Percentiles rank a stretch among this genome's conserved stretches.
These are phyloP conservation scores for Penicillium verhagenii DNA, from an alignment of 495 filamentous ascomycete genomes.

Conservation along the genomic window DNA sequence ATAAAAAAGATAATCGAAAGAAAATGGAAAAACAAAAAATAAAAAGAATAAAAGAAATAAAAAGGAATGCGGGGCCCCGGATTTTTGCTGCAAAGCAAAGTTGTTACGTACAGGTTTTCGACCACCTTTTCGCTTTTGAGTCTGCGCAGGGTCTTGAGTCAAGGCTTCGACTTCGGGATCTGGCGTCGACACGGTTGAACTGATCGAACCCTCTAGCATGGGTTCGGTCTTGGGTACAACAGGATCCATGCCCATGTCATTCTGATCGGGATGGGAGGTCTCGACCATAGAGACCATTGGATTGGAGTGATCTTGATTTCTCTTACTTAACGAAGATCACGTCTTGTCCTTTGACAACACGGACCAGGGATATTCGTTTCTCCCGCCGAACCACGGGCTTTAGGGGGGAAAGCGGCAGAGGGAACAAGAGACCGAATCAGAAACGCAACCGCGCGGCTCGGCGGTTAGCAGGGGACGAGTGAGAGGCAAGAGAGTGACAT, in stretches of 20 bases:
- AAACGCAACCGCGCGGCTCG: slow-evolving; percentile 46
- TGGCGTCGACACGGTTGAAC: slow-evolving; percentile 50
- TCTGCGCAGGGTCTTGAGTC: slow-evolving; percentile 57
- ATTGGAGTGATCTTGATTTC: slow-evolving; percentile 5
- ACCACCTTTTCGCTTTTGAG: slow-evolving; percentile 92
- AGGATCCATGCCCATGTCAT: slow-evolving; percentile 44
- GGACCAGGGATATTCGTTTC: slow-evolving; percentile 13
- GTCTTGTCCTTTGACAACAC: slow-evolving; percentile 10
- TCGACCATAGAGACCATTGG: slow-evolving; percentile 52
- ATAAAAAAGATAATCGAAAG: slow-evolving; percentile 17
- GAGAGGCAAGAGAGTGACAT: slow-evolving; percentile 40
- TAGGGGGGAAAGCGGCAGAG: slow-evolving; percentile 2
- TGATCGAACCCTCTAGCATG: slow-evolving; percentile 47
- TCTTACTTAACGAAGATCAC: slow-evolving; percentile 12
- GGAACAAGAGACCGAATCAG: slow-evolving; percentile 6
- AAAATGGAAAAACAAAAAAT: slow-evolving; percentile 2
- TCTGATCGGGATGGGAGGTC: slow-evolving; percentile 35
- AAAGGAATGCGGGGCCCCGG: slow-evolving; percentile 36
- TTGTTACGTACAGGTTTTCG: slow-evolving; percentile 82
- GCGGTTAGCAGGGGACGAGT: slow-evolving; percentile 38
- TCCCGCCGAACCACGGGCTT: slow-evolving; percentile 17
- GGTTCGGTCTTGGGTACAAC: slow-evolving; percentile 49
- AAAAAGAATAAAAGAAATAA: slow-evolving; percentile 14
- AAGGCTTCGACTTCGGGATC: slow-evolving; percentile 58
- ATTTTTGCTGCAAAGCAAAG: slow-evolving; percentile 17